A percentile compares a stretch with the other conserved stretches of the same genome.
phyloP scores from a whole-genome alignment of 1,139 yeast genomes.

The Taiozyma onychis region DNA sequence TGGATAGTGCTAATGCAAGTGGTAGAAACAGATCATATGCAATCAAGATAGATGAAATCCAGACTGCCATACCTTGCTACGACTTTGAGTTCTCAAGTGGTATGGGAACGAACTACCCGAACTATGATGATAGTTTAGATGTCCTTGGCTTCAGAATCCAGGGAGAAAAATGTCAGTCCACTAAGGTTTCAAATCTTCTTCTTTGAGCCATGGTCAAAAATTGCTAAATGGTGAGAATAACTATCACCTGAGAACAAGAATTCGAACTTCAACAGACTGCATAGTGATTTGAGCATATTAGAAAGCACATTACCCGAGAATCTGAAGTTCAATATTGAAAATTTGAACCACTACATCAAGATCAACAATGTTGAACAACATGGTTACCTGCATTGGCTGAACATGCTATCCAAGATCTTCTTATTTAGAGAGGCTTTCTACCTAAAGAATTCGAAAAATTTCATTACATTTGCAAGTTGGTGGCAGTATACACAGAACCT shows the following conservation, averaged over 20 bases:
- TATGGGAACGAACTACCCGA: not conserved
- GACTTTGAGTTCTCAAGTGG: slow-evolving; percentile 13
- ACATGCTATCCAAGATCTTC: slow-evolving; percentile 31
- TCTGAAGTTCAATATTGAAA: slow-evolving; percentile 25
- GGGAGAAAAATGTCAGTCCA: slow-evolving; percentile 3
- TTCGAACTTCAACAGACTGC: slow-evolving; percentile 26
- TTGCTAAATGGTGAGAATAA: slow-evolving; percentile 14
- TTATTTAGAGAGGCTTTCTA: slow-evolving; percentile 34
- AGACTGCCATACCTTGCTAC: slow-evolving; percentile 29
- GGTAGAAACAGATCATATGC: slow-evolving; percentile 33
- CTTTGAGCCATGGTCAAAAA: slow-evolving; percentile 12
- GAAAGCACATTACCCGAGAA: slow-evolving; percentile 25
- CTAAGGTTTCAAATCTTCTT: slow-evolving; percentile 11
- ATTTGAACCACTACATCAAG: slow-evolving; percentile 31
- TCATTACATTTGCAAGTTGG: slow-evolving; percentile 32
- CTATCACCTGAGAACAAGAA: slow-evolving; percentile 28
- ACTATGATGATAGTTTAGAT: slow-evolving; percentile 6
- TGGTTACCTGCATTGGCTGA: slow-evolving; percentile 34
- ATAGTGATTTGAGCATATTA: slow-evolving; percentile 24
- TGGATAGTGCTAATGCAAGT: slow-evolving; percentile 38
- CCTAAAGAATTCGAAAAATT: slow-evolving; percentile 25
- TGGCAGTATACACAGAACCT: slow-evolving; percentile 23
- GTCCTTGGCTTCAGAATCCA: slow-evolving; percentile 1
- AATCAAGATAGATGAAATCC: slow-evolving; percentile 27
- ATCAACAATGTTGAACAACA: slow-evolving; percentile 31